Evolutionary conservation across 768 basidiomycete genomes (phyloP), one percentile per base, ranked within the genome.

Genomic region (Pholiota molesta): DNA sequence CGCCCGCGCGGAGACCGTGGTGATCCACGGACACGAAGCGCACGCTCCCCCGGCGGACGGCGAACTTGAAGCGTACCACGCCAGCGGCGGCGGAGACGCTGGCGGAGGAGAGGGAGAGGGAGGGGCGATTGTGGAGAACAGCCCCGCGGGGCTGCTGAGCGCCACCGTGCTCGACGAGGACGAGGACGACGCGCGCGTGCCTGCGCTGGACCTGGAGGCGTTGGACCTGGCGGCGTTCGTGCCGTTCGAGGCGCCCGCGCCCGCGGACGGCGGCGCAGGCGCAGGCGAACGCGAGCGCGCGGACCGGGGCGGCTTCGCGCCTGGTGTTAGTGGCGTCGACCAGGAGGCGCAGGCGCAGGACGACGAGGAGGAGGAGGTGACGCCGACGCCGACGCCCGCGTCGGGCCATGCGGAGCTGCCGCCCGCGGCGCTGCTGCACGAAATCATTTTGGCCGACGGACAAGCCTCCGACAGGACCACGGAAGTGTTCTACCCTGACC

Each of bases 121-220:
- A 9, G 65, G 49, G 3, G 26, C 26, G 2, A 40, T 69, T 2
- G 31, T 66, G 5, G 68, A 69, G 39, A 61, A 63, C 54, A 66
- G 63, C 23, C 65, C 65, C 9, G 62, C 51, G 7, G 65, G 62
- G 5, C 55, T 58, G 9, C 40, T 66, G 17, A 53, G 62, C 16
- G 55, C 67, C 10, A 65, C 61, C 19, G 53, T 59, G 6, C 26
- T 68, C 17, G 52, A 61, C 52, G 60, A 61, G 10, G 55, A 37
- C 47, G 47, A 49, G 23, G 47, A 49, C 10, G 14, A 49, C 47
- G 47, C 28, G 23, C 28, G 23, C 5, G 47, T 49, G 0, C 47
- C 47, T 26, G 23, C 19, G 1, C 11, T 49, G 1, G 23, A 23
- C 14, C 23, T 49, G 8, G 47, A 49, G 13, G 8, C 21, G 1